Evolutionary conservation across 805 yeast species (phyloP), one percentile per base, ranked within the genome.

Genomic region (Myxozyma geophila): DNA sequence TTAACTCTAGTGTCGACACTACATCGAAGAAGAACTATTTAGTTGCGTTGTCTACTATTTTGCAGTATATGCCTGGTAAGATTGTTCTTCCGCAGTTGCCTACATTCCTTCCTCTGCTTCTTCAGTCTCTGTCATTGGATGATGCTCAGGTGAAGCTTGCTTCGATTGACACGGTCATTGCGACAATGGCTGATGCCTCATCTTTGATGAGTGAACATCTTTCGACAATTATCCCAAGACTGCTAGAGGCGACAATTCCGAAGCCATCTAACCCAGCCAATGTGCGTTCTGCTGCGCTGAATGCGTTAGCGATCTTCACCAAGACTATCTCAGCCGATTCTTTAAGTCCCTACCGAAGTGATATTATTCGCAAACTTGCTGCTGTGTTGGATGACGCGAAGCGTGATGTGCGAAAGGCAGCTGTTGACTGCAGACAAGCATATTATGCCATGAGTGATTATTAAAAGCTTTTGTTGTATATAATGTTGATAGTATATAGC

Each of bases 341-440:
- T 19, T 70, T 88, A 59, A 76, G 83, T 23, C 86, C 87, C 5
- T 87, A 80, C 71, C 84, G 82, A 72, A 73, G 72, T 3, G 75
- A 74, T 10, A 78, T 90, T 10, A 78, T 89, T 43, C 74, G 70
- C 19, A 80, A 78, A 13, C 76, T 89, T 51, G 78, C 77, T 0
- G 73, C 71, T 0, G 86, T 83, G 0, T 77, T 95, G 67, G 95
- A 88, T 69, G 97, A 93, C 74, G 81, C 80, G 54, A 87, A 81
- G 72, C 83, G 99, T 74, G 77, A 75, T 1, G 90, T 93, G 1
- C 83, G 99, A 72, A 87, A 85, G 73, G 80, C 84, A 57, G 88
- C 93, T 7, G 86, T 89, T 58, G 91, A 88, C 69, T 85, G 93
- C 59, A 83, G 97, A 72, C 98, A 93, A 73, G 78, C 81, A 0